Evolutionary conservation across 2,329 filamentous ascomycete genomes (phyloP).

Genomic region (Piedraia hortae): DNA sequence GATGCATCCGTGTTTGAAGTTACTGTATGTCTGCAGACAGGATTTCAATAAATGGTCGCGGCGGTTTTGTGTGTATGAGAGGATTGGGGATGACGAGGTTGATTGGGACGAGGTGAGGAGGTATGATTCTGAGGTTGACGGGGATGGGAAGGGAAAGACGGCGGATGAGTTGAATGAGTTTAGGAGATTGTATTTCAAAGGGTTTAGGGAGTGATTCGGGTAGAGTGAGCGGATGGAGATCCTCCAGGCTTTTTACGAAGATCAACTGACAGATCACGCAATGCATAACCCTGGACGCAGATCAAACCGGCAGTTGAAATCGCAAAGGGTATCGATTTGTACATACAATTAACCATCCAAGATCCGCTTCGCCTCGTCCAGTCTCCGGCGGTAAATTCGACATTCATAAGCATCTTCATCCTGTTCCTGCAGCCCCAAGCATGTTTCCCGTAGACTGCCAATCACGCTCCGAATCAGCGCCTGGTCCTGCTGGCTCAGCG

Average conservation of each 20-base stretch:
- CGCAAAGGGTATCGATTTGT: too few species aligned
- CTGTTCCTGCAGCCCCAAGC: conserved; percentile 20
- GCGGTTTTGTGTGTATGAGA: conserved; percentile 60
- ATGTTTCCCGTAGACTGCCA: conserved; percentile 27
- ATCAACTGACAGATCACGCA: too few species aligned
- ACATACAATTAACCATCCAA: too few species aligned
- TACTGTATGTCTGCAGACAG: conserved; percentile 56
- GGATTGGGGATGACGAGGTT: conserved; percentile 32
- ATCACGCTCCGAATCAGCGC: conserved; percentile 23
- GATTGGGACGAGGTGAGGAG: conserved; percentile 10
- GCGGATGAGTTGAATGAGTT: conserved; percentile 44
- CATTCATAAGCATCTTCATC: conserved; percentile 26
- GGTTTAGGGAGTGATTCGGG: conserved; percentile 9
- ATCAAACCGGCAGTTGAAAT: too few species aligned
- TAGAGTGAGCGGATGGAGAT: too few species aligned
- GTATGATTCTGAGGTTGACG: conserved; percentile 6
- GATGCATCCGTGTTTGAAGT: conserved; percentile 43
- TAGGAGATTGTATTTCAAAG: conserved; percentile 21
- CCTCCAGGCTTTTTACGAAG: too few species aligned
- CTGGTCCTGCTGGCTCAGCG: conserved; percentile 26
- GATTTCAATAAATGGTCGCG: conserved; percentile 84
- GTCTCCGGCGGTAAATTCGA: conserved; percentile 36
- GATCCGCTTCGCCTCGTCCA: conserved; percentile 47
- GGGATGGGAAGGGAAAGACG: conserved; percentile 18
- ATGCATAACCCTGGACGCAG: too few species aligned